Base-by-base conservation (phyloP, 2,329 filamentous ascomycete species). In the Alternaria brassicicola region DNA sequence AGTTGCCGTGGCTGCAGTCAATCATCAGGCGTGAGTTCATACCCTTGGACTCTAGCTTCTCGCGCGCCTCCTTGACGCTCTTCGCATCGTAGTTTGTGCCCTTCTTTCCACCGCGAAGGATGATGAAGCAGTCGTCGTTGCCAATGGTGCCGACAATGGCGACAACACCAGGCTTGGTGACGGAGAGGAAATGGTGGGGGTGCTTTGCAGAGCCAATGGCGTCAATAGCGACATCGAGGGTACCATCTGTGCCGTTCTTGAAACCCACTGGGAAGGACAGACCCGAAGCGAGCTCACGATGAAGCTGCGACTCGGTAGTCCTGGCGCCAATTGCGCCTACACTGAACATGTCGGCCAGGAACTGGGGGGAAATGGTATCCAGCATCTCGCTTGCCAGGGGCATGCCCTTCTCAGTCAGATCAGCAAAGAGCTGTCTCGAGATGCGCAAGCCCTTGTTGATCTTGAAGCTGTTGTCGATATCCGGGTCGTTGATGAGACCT, bases 201-300 rank as follows among this genome's bases (percentile, higher is more conserved):
- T 96, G 92, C 76, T 86, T 88, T 49, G 96, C 94, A 15, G 95
- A 92, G 62, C 93, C 93, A 76, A 98, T 97, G 49, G 95, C 95
- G 76, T 99, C 95, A 69, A 98, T 92, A 12, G 95, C 93, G 4
- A 98, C 93, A 55, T 89, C 86, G 46, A 98, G 82, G 8, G 89
- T 90, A 50, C 95, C 95, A 76, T 99, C 95, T 30, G 95, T 99
- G 65, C 95, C 95, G 79, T 99, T 99, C 86, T 99, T 99, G 90
- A 99, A 99, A 50, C 95, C 95, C 10, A 99, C 93, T 2, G 95
- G 95, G 89, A 97, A 98, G 68, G 91, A 96, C 33, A 98, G 84
- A 74, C 95, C 95, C 52, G 91, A 95, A 21, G 95, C 94, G 63
- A 99, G 83, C 80, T 99, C 95, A 55, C 95, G 89, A 80, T 99